A percentile compares a stretch with the other conserved stretches of the same genome.
These are phyloP conservation scores for Puccinia hordei DNA, from an alignment of 1,284 basidiomycete genomes.

Conservation along the genomic window DNA sequence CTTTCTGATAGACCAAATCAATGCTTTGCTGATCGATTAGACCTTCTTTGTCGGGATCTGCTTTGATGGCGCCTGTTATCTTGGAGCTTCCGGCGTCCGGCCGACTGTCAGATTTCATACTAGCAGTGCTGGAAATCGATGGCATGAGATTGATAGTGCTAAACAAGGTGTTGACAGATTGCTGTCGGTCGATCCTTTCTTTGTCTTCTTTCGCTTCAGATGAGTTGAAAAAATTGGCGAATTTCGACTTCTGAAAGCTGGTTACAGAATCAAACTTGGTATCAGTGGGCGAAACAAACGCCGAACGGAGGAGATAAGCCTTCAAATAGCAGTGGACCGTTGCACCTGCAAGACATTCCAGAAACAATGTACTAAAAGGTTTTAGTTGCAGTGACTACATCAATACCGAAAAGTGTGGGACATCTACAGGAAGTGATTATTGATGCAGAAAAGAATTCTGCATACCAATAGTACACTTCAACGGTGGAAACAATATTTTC, in stretches of 20 bases:
- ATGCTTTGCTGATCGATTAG: conserved; percentile 55
- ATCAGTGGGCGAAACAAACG: conserved; percentile 30
- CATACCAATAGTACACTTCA: conserved; percentile 21
- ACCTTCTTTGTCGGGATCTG: conserved; percentile 54
- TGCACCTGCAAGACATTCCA: conserved; percentile 26
- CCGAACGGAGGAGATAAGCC: conserved; percentile 33
- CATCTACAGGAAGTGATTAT: background rate
- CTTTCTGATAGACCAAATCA: conserved; percentile 65
- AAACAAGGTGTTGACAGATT: conserved; percentile 55
- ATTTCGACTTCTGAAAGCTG: background rate
- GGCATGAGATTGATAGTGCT: conserved; percentile 53
- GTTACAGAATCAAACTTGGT: conserved; percentile 19
- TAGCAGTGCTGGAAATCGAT: conserved; percentile 40
- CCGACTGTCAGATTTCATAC: conserved; percentile 5
- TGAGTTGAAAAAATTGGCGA: conserved; percentile 23
- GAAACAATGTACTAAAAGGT: background rate
- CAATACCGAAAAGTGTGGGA: background rate
- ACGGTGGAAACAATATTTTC: conserved; percentile 31
- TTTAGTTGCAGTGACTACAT: background rate
- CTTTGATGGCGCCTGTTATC: conserved; percentile 21
- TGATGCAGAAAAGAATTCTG: background rate
- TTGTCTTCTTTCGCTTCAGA: conserved; percentile 62
- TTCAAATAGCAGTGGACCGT: conserved; percentile 50
- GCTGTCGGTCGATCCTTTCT: conserved; percentile 26
- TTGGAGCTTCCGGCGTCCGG: conserved; percentile 44